These are phyloP conservation scores for Magnaporthiopsis incrustans DNA, from an alignment of 2,329 filamentous ascomycete genomes.

Conservation along the genomic window DNA sequence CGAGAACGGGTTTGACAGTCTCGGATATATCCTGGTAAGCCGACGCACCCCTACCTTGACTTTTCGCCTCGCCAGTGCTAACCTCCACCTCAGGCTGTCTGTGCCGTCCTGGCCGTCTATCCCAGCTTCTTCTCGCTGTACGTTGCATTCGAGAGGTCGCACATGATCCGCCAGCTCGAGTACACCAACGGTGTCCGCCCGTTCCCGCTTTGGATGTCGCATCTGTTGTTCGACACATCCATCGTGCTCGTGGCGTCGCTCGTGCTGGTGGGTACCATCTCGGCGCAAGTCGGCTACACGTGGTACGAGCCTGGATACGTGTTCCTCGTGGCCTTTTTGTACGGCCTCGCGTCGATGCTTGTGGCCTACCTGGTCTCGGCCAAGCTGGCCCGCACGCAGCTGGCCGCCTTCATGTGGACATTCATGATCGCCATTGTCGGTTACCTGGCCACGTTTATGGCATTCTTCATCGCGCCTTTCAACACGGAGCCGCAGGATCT, in stretches of 20 bases:
- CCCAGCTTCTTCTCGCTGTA: slow-evolving; percentile 86
- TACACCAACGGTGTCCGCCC: slow-evolving; percentile 87
- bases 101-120: slow-evolving; percentile 58
- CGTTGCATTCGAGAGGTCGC: slow-evolving; percentile 72
- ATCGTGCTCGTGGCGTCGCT: slow-evolving; percentile 62
- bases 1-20: neutral
- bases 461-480: slow-evolving; percentile 46
- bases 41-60: neutral
- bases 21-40: neutral
- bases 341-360: slow-evolving; percentile 69
- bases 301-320: slow-evolving; percentile 79
- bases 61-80: neutral
- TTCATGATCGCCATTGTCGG: slow-evolving; percentile 63
- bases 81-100: neutral
- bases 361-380: slow-evolving; percentile 79
- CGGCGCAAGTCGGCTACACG: slow-evolving; percentile 52
- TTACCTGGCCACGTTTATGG: slow-evolving; percentile 36
- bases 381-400: slow-evolving; percentile 67
- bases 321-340: slow-evolving; percentile 73
- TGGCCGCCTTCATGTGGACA: slow-evolving; percentile 71
- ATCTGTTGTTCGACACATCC: slow-evolving; percentile 70
- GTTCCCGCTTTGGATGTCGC: slow-evolving; percentile 77
- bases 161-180: slow-evolving; percentile 74
- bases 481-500: slow-evolving; percentile 47
- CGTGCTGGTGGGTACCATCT: slow-evolving; percentile 56